Evolutionary conservation across 106 monocot species (phyloP), one percentile per base, ranked within the genome.

Genomic region (Hemerocallis citrina): DNA sequence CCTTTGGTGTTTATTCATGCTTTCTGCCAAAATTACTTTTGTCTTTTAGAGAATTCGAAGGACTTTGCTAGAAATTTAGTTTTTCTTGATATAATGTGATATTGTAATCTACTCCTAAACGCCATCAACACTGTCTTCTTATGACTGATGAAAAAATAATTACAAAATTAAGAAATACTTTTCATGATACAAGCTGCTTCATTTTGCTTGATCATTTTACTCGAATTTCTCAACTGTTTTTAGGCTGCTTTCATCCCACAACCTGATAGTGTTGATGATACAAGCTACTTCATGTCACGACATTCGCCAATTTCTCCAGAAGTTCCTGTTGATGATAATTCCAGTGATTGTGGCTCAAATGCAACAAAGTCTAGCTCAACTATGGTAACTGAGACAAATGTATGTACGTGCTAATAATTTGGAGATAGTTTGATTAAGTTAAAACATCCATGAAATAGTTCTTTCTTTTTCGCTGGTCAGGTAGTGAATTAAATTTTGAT

Each of bases 231-330:
- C 15, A n/a, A 55, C 44, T 14, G 13, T 48, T 49, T 66, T n/a
- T 55, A 85, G 85, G 85, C 77, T 74, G 81, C 81, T 41, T 85
- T 85, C 21, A 63, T 85, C 45, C 85, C 85, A 68, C 70, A 71
- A 7, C 85, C 85, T 16, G 81, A 85, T 3, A 72, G 74, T 74
- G 70, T 59, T 63, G 80, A 81, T 68, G 85, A 85, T 62, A 85
- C 85, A 64, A 85, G 85, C 67, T 85, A 85, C 30, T 85, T 85
- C 22, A 25, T 75, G 49, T 68, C 80, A 68, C 74, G 85, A 7
- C 70, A 85, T 68, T 55, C 71, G 28, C 34, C 50, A 48, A 65
- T 36, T 51, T 74, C 72, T 27, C 45, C 34, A 10, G 58, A 68
- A 38, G 40, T 57, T 49, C 31, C 52, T 19, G 62, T 43, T 34